Base-by-base conservation (phyloP, 2,329 filamentous ascomycete genomes). In the Hypoxylon sp. region DNA sequence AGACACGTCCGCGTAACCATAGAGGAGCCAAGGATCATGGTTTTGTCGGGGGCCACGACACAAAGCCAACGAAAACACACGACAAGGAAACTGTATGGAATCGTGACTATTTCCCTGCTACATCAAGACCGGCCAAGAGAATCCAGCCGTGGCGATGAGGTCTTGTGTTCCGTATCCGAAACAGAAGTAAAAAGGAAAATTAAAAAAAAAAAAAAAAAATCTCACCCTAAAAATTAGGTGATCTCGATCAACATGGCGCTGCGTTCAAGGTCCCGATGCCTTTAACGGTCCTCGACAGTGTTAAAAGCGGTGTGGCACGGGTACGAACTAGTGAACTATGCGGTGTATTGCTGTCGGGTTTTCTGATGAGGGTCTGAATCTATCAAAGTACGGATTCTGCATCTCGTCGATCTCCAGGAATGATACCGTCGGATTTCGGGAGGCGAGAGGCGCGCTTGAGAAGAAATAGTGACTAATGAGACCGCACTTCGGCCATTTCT, bases 11-110 rank as follows among this genome's bases (percentile, higher is more conserved):
- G 37, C 62, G 47, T 31, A 63, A 56, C 60, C 35, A 58, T 33
- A 46, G 50, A 42, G 5, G 56, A 64, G 66, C 63, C 69, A 69
- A 70, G 56, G 31, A 50, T 62, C 37, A 33, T 26, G 48, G 42
- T 65, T 42, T 62, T 53, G 37, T 64, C 60, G 65, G 68, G 44
- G 19, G 54, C 63, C 69, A 69, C 69, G 61, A 71, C 60, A 26
- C 66, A 54, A 69, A 54, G 56, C 59, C 66, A 58, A 71, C 69
- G 66, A 71, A 70, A 70, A 71, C 46, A 57, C 66, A 63, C 66
- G 66, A 69, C 65, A 63, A 67, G 51, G 46, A 24, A 57, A 46
- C 29, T 24, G 39, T 65, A 67, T 52, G 39, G 44, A 31, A 57
- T 63, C 61, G 22, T 52, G 46, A 39, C 14, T 37, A 11, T 57